Evolutionary conservation across 129 eudicot species (phyloP).

Genomic region (Tanacetum coccineum): DNA sequence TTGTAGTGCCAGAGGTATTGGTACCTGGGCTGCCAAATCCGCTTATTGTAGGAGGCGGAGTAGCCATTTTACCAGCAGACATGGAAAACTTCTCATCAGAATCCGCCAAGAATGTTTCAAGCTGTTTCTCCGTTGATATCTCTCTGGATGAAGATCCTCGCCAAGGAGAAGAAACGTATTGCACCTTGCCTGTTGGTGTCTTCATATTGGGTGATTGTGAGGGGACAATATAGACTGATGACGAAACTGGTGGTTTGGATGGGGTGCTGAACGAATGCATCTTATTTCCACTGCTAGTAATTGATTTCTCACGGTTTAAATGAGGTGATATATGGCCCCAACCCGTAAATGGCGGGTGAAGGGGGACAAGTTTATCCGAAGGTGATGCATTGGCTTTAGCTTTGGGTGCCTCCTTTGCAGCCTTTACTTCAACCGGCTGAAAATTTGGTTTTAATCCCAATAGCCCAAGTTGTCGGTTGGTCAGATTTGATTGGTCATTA

Average conservation of each 20-base stretch:
- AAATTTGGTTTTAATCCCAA: conserved; percentile 56
- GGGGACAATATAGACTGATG: conserved; percentile 62
- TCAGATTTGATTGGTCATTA: conserved; percentile 41
- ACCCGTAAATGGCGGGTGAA: conserved; percentile 54
- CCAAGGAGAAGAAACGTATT: conserved; percentile 67
- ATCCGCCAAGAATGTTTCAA: conserved; percentile 78
- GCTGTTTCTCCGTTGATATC: conserved; percentile 67
- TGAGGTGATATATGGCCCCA: conserved; percentile 45
- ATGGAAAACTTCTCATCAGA: conserved; percentile 73
- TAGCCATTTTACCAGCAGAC: no score
- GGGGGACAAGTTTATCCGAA: conserved; percentile 61
- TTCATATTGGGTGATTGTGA: conserved; percentile 50
- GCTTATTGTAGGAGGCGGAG: no score
- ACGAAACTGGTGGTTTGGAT: no score
- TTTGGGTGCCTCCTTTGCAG: conserved; percentile 62
- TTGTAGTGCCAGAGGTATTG: no score
- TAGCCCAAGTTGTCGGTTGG: conserved; percentile 60
- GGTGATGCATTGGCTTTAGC: conserved; percentile 47
- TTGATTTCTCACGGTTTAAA: conserved; percentile 46
- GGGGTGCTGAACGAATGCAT: no score
- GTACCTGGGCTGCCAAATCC: no score
- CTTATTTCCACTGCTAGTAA: conserved; percentile 41
- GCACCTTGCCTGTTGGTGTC: conserved; percentile 54
- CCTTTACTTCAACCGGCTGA: conserved; percentile 38
- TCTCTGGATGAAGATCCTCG: conserved; percentile 62